Conservation (phyloP, 2,329 filamentous ascomycete genomes). For the Verticillium alfalfae region DNA sequence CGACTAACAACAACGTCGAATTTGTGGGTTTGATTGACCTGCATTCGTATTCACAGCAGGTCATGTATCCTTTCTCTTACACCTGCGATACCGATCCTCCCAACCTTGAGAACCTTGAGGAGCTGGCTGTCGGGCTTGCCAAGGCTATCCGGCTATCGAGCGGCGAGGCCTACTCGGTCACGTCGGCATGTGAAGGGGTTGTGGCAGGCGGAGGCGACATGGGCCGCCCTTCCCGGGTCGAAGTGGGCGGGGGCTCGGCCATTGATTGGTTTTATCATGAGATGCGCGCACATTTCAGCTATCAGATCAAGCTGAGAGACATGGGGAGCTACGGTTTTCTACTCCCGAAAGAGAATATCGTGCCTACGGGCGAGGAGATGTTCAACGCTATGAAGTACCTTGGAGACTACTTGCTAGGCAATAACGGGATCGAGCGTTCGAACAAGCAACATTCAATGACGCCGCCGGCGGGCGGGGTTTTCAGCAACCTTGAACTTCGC, state of each 20-base stretch:
- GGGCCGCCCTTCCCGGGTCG: slow-evolving; percentile 44
- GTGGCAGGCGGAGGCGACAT: slow-evolving; percentile 25
- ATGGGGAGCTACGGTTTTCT: slow-evolving; percentile 93
- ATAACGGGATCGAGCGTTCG: slow-evolving; percentile 56
- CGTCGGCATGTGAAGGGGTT: slow-evolving; percentile 82
- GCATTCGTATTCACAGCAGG: slow-evolving; percentile 92
- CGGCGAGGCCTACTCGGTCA: slow-evolving; percentile 70
- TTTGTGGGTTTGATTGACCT: slow-evolving; percentile 87
- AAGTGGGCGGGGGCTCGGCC: slow-evolving; percentile 75
- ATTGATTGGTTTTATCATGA: slow-evolving; percentile 96
- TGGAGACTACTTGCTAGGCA: slow-evolving; percentile 70
- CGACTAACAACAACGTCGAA: slow-evolving; percentile 60
- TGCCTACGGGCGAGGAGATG: slow-evolving; percentile 84
- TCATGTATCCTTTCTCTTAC: slow-evolving; percentile 88
- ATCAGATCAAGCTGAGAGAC: slow-evolving; percentile 91
- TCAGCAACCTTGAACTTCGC: slow-evolving; percentile 20
- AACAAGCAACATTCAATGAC: neutral
- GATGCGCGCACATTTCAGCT: slow-evolving; percentile 74
- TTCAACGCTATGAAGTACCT: slow-evolving; percentile 79
- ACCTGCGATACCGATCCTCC: slow-evolving; percentile 74
- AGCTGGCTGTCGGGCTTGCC: slow-evolving; percentile 79
- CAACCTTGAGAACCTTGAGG: slow-evolving; percentile 85
- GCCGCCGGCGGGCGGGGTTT: neutral
- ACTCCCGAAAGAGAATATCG: slow-evolving; percentile 77
- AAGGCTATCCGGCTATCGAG: slow-evolving; percentile 82